These are phyloP conservation scores for Cladosporium sp. DNA, from an alignment of 2,329 filamentous ascomycete genomes.

Conservation along the genomic window DNA sequence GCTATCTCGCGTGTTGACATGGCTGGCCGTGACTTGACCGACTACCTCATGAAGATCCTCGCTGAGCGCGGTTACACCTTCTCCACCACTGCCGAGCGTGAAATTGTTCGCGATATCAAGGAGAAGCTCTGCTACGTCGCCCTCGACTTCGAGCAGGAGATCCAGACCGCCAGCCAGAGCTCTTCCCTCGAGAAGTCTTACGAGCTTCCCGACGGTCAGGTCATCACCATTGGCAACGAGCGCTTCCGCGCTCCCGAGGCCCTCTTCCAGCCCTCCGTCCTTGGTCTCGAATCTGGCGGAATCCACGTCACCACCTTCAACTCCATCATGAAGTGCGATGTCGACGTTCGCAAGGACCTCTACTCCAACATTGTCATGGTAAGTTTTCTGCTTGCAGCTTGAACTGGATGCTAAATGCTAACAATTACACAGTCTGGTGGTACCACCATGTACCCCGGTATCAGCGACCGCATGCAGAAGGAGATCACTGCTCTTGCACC, in stretches of 20 bases:
- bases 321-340: constrained; percentile 99
- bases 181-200: constrained; percentile 99
- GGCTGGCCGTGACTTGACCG: constrained; percentile 99
- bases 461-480: constrained; percentile 99
- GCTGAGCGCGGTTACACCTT: constrained; percentile 99
- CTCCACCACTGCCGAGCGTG: constrained; percentile 99
- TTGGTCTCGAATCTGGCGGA: constrained; percentile 97
- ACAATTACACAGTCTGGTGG: constrained; percentile 77
- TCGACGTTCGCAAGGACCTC: constrained; percentile 99
- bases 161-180: constrained; percentile 98
- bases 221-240: constrained; percentile 99
- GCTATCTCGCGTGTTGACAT: constrained; percentile 99
- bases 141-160: constrained; percentile 99
- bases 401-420: neutral
- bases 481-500: constrained; percentile 99
- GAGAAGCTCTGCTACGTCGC: constrained; percentile 99
- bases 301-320: constrained; percentile 99
- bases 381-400: constrained; percentile 41
- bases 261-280: constrained; percentile 97
- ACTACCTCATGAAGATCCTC: constrained; percentile 99
- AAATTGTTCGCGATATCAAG: constrained; percentile 99
- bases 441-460: constrained; percentile 99
- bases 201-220: constrained; percentile 98
- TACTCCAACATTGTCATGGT: constrained; percentile 99
- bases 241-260: constrained; percentile 99